Evolutionary conservation across 1,284 basidiomycete genomes (phyloP).

Genomic region (Anthracocystis walkeri): DNA sequence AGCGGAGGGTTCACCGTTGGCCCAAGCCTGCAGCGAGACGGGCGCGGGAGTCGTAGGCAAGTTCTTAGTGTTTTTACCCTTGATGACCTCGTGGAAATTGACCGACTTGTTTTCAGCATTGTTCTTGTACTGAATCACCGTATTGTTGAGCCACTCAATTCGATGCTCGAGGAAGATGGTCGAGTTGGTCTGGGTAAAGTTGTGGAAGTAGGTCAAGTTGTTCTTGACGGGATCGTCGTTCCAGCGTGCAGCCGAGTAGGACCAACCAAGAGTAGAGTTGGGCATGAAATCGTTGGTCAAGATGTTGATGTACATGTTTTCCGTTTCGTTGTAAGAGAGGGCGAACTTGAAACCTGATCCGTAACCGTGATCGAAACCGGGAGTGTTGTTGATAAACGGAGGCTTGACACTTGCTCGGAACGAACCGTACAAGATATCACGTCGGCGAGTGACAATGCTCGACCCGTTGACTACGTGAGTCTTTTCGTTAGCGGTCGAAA

Average conservation of each 20-base stretch:
- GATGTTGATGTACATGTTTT: conserved; percentile 47
- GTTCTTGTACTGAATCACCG: conserved; percentile 52
- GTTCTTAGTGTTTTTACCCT: conserved; percentile 41
- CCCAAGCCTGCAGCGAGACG: conserved; percentile 49
- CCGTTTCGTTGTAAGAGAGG: conserved; percentile 44
- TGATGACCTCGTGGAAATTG: conserved; percentile 30
- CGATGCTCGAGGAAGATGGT: conserved; percentile 51
- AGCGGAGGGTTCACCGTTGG: conserved; percentile 49
- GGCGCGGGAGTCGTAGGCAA: conserved; percentile 54
- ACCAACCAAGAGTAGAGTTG: conserved; percentile 55
- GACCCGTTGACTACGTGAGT: conserved; percentile 51
- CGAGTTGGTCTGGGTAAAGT: conserved; percentile 40
- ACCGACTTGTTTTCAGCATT: conserved; percentile 40
- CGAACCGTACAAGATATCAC: conserved; percentile 62
- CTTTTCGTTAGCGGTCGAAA: conserved; percentile 43
- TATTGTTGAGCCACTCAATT: conserved; percentile 58
- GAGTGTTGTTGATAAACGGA: conserved; percentile 34
- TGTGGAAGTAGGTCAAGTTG: conserved; percentile 47
- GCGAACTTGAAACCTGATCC: conserved; percentile 50
- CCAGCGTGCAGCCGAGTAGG: conserved; percentile 42
- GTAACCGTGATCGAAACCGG: conserved; percentile 24
- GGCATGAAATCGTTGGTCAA: conserved; percentile 44
- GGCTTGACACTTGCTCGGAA: conserved; percentile 55
- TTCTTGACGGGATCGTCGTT: conserved; percentile 44
- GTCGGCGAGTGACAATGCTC: conserved; percentile 47